These are phyloP conservation scores for Blastobotrys arbuscula DNA, from an alignment of 1,139 yeast species.

Conservation along the genomic window DNA sequence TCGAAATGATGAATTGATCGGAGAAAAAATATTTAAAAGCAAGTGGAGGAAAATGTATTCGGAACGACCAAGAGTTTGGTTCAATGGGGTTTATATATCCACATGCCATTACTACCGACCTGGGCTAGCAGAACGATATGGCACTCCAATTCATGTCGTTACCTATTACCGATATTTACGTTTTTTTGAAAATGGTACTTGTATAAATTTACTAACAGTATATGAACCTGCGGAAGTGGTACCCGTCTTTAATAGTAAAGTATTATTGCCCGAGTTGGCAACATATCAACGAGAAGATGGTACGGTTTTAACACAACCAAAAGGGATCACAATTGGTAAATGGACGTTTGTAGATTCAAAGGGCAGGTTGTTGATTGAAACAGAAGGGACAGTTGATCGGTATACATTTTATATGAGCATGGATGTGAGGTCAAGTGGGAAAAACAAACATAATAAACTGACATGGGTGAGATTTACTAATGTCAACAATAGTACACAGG, in stretches of 20 bases:
- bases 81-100: conserved; percentile 78
- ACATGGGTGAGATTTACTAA: conserved; percentile 62
- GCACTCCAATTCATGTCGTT: conserved; percentile 71
- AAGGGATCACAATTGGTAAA: conserved; percentile 38
- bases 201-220: conserved; percentile 32
- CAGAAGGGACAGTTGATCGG: conserved; percentile 56
- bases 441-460: conserved; percentile 55
- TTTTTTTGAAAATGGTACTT: conserved; percentile 74
- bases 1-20: conserved; percentile 16
- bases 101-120: conserved; percentile 78
- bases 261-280: conserved; percentile 27
- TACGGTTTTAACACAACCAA: conserved; percentile 24
- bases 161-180: conserved; percentile 83
- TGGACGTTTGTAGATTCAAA: conserved; percentile 48
- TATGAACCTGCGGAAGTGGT: conserved; percentile 28
- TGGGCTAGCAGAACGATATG: conserved; percentile 71
- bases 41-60: conserved; percentile 38
- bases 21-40: conserved; percentile 21
- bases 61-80: conserved; percentile 67
- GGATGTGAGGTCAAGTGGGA: conserved; percentile 52
- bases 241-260: conserved; percentile 38
- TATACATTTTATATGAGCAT: conserved; percentile 61
- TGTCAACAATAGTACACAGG: conserved; percentile 48
- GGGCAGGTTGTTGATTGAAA: conserved; percentile 48
- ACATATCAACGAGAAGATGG: conserved; percentile 24